A percentile compares a stretch with the other conserved stretches of the same genome.
Evolutionary conservation across 768 basidiomycete species (phyloP).

Genomic region (Russula griseocarnosa): DNA sequence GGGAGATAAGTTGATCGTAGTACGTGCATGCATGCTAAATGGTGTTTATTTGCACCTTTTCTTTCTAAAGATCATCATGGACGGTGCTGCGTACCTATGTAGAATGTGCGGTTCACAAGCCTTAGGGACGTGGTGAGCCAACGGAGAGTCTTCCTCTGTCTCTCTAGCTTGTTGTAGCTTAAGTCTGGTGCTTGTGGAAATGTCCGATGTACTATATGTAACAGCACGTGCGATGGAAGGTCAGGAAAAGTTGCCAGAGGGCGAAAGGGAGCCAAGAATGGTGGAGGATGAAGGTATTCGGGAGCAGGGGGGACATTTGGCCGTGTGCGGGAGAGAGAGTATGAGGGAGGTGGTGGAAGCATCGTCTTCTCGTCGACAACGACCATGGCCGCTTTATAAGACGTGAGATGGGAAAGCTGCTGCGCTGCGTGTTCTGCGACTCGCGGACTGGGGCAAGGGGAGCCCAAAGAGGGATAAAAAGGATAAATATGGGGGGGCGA

Average conservation of each 20-base stretch:
- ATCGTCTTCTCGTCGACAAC: constrained; percentile 30
- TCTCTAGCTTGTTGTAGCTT: constrained; percentile 41
- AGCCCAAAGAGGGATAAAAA: neutral
- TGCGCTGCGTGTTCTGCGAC: neutral
- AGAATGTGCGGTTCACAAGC: constrained; percentile 61
- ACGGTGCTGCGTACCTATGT: constrained; percentile 48
- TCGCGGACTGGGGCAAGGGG: neutral
- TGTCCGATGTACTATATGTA: constrained; percentile 62
- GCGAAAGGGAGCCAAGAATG: neutral
- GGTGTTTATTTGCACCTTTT: neutral
- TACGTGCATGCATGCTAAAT: constrained; percentile 72
- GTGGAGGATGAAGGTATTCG: constrained; percentile 9
- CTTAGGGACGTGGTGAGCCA: constrained; percentile 66
- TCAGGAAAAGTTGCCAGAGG: constrained; percentile 32
- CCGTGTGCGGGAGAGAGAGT: neutral
- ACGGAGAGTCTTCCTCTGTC: constrained; percentile 62
- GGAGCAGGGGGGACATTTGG: neutral
- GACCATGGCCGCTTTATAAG: constrained; percentile 36
- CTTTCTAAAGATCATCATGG: neutral
- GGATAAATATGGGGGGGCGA: neutral
- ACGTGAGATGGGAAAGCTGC: neutral
- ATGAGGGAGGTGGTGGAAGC: constrained; percentile 18
- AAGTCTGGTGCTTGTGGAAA: constrained; percentile 51
- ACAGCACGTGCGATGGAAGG: constrained; percentile 59
- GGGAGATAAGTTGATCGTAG: constrained; percentile 72